These are phyloP conservation scores for Echium plantagineum DNA, from an alignment of 257 asterid genomes.

Conservation along the genomic window DNA sequence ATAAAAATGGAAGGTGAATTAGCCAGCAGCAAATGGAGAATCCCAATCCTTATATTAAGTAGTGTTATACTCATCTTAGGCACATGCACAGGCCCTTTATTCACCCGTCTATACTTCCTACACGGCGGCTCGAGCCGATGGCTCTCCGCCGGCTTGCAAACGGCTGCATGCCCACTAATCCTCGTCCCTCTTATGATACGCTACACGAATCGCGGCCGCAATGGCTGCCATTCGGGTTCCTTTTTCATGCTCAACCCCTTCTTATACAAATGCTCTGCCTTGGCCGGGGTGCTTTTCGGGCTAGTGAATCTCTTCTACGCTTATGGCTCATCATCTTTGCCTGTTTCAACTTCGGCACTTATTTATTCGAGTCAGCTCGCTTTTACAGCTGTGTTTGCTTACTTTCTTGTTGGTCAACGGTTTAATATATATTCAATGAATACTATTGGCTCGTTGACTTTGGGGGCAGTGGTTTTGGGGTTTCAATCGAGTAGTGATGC, in stretches of 20 bases:
- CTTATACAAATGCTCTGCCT: constrained; percentile 8
- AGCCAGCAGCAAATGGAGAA: constrained; percentile 3
- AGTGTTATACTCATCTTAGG: constrained; percentile 13
- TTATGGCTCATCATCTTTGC: constrained; percentile 19
- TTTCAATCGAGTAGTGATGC: constrained; percentile 11
- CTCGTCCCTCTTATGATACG: constrained; percentile 9
- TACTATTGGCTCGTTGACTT: constrained; percentile 16
- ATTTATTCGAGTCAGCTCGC: constrained; percentile 18
- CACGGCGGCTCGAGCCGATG: constrained; percentile 25
- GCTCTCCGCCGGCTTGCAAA: constrained; percentile 20
- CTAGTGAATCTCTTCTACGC: constrained; percentile 12
- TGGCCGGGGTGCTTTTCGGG: constrained; percentile 19
- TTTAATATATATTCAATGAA: constrained; percentile 13
- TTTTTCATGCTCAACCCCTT: constrained; percentile 6
- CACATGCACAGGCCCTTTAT: constrained; percentile 16
- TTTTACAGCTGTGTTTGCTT: constrained; percentile 19
- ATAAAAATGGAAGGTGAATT: neutral
- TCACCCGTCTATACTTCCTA: constrained; percentile 21
- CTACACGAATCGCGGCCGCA: constrained; percentile 9
- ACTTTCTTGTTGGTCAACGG: constrained; percentile 19
- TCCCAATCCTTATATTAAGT: constrained; percentile 14
- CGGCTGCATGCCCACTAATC: constrained; percentile 17
- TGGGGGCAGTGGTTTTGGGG: constrained; percentile 20
- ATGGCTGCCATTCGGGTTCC: neutral
- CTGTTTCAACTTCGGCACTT: constrained; percentile 20